phyloP scores from a whole-genome alignment of 2,329 filamentous ascomycete species.

The Ophiostoma triangulosporum region DNA sequence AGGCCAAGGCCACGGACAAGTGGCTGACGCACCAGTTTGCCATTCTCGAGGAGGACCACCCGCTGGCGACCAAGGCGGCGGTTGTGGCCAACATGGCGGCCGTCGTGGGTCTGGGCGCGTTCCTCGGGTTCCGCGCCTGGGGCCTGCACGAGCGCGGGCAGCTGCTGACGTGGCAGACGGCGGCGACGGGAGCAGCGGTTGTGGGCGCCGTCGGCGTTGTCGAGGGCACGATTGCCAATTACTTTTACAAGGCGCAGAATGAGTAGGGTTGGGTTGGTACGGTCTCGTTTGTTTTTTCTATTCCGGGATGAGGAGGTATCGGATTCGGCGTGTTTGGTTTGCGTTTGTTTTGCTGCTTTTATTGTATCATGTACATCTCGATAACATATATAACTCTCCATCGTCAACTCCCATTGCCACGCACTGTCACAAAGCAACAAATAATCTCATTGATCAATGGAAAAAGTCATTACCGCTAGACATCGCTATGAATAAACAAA shows the following conservation, averaged over 20 bases:
- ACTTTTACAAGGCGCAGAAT: constrained; percentile 24
- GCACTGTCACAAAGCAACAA: not conserved
- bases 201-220: constrained; percentile 34
- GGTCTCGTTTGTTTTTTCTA: not conserved
- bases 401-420: no score
- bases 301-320: not conserved
- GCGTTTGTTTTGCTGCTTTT: not conserved
- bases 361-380: no score
- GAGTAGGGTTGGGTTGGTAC: constrained; percentile 10
- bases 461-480: not conserved
- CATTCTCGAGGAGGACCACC: constrained; percentile 28
- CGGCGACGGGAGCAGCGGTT: constrained; percentile 38
- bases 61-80: constrained; percentile 26
- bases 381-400: no score
- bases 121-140: constrained; percentile 42
- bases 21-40: constrained; percentile 37
- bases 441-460: not conserved
- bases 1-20: constrained; percentile 27
- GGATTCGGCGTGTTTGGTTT: not conserved
- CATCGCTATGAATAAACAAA: not conserved
- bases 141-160: constrained; percentile 39
- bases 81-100: constrained; percentile 34
- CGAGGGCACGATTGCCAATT: constrained; percentile 34
- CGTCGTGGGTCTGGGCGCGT: constrained; percentile 39
- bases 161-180: constrained; percentile 32